Evolutionary conservation across 2,329 filamentous ascomycete genomes (phyloP), one percentile per base, ranked within the genome.

Genomic region (Saccharata proteae): DNA sequence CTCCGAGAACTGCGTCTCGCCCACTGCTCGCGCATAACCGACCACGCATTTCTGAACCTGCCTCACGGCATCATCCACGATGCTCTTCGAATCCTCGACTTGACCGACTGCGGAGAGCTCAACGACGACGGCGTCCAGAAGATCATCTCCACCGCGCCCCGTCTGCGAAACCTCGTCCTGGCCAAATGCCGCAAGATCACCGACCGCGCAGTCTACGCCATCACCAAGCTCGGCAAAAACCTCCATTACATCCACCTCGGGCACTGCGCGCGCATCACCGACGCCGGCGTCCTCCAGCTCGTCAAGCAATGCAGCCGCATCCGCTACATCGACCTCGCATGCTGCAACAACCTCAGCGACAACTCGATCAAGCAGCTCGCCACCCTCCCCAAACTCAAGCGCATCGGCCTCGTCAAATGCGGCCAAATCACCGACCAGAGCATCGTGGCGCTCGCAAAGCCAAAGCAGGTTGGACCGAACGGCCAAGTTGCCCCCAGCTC

Each of bases 251-350:
- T 98, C 31, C 90, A 98, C 49, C 68, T 98, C 2, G 90, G 90
- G 7, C 90, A 98, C 54, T 98, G 90, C 55, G 74, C 74, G 16
- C 76, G 86, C 27, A 86, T 98, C 48, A 94, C 88, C 0, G 90
- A 98, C 49, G 69, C 76, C 20, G 86, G 84, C 1, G 84, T 98
- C 12, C 80, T 81, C 45, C 77, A 76, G 34, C 67, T 98, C 18
- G 84, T 94, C 22, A 77, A 79, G 43, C 67, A 66, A 32, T 98
- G 90, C 64, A 96, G 88, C 48, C 75, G 90, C 15, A 96, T 98
- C 43, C 74, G 90, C 34, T 98, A 98, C 53, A 98, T 98, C 41
- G 90, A 98, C 51, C 64, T 98, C 25, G 90, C 90, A n/a, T 96
- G 90, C 60, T 98, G 90, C 57, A 73, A 71, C 10, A 77, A 83